These are phyloP conservation scores for Kwoniella dendrophila DNA, from an alignment of 768 basidiomycete genomes.

Conservation along the genomic window DNA sequence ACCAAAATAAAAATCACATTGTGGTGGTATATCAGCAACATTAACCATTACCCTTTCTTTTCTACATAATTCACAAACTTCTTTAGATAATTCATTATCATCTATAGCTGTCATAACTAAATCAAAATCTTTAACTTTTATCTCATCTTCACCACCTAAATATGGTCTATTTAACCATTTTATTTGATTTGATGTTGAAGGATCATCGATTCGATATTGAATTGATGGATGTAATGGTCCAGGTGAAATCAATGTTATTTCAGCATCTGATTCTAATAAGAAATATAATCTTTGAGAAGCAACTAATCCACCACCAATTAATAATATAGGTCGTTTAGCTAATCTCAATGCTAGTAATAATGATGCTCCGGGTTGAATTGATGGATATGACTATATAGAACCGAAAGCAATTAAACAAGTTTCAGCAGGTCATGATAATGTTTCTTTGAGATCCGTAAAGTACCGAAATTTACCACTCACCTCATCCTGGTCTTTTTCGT, in stretches of 20 bases:
- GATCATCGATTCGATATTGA: conserved; percentile 53
- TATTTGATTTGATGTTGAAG: conserved; percentile 62
- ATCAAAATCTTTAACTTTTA: conserved; percentile 70
- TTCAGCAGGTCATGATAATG: background rate
- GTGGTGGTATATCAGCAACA: conserved; percentile 91
- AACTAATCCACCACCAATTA: conserved; percentile 92
- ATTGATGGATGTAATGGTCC: conserved; percentile 64
- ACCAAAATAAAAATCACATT: conserved; percentile 98
- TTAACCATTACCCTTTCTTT: conserved; percentile 79
- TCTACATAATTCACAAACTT: conserved; percentile 73
- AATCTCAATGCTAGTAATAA: conserved; percentile 94
- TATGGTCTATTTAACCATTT: conserved; percentile 74
- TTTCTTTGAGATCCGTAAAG: background rate
- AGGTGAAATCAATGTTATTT: conserved; percentile 77
- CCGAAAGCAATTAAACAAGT: background rate
- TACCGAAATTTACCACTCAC: background rate
- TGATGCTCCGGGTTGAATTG: conserved; percentile 64
- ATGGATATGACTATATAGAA: conserved; percentile 25
- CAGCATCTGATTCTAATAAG: conserved; percentile 76
- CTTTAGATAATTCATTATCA: conserved; percentile 69
- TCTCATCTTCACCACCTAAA: conserved; percentile 57
- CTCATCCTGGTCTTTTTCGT: conserved; percentile 13
- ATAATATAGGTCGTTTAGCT: conserved; percentile 75
- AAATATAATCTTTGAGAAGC: conserved; percentile 85
- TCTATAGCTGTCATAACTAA: conserved; percentile 95